These are phyloP conservation scores for Colletotrichum coccodes DNA, from an alignment of 2,329 filamentous ascomycete species.

Conservation along the genomic window DNA sequence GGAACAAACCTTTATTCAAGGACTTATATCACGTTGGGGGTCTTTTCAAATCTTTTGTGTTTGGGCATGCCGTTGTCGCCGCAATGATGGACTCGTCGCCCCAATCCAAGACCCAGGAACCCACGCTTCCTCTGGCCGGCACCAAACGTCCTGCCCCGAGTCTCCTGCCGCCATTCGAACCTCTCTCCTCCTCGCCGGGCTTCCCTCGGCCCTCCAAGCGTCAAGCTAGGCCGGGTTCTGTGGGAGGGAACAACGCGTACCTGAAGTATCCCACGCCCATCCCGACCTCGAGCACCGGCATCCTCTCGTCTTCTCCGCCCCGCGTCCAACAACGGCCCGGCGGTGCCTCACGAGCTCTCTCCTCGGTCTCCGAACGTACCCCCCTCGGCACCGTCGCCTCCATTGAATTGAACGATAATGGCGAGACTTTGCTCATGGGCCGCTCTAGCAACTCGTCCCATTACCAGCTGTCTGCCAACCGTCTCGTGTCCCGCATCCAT, in stretches of 20 bases:
- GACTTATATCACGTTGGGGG: not conserved
- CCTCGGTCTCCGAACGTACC: conserved; percentile 78
- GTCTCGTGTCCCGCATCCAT: conserved; percentile 92
- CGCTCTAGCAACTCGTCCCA: conserved; percentile 95
- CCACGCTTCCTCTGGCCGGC: conserved; percentile 52
- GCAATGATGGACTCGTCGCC: conserved; percentile 54
- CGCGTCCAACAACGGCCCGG: conserved; percentile 44
- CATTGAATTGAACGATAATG: conserved; percentile 82
- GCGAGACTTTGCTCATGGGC: conserved; percentile 86
- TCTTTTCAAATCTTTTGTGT: not conserved
- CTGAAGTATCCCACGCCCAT: conserved; percentile 91
- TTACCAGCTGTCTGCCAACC: conserved; percentile 91
- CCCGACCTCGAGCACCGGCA: conserved; percentile 92
- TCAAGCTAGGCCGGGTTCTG: conserved; percentile 58
- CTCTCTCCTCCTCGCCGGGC: conserved; percentile 79
- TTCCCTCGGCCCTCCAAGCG: conserved; percentile 77
- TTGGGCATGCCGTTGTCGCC: conserved; percentile 28
- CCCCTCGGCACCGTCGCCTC: conserved; percentile 87
- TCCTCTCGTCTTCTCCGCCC: conserved; percentile 87
- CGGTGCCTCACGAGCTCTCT: conserved; percentile 54
- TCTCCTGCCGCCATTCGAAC: conserved; percentile 83
- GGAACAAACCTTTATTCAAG: not conserved
- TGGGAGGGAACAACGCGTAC: conserved; percentile 55
- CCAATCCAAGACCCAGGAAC: conserved; percentile 44
- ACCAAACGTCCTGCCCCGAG: conserved; percentile 73